These are phyloP conservation scores for Phytophthora citricola DNA, from an alignment of 352 stramenopile genomes.

Conservation along the genomic window DNA sequence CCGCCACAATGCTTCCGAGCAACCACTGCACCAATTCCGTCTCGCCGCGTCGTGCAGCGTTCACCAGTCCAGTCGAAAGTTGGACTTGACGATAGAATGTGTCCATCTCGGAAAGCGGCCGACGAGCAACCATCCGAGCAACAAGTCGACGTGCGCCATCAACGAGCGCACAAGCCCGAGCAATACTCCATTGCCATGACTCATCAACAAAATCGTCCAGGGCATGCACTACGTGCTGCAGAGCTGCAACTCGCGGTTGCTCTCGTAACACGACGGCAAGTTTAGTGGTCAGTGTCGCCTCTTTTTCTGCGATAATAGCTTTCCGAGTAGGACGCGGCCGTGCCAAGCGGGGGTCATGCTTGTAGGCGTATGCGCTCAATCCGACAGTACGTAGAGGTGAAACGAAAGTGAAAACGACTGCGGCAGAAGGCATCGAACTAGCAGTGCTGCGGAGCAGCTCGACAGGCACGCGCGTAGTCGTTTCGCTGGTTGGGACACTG, in stretches of 20 bases:
- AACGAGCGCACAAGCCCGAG: slow-evolving; percentile 29
- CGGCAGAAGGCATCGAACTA: not conserved
- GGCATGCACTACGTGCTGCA: slow-evolving; percentile 33
- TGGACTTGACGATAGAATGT: slow-evolving; percentile 38
- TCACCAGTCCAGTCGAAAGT: slow-evolving; percentile 25
- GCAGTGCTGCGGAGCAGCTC: not conserved
- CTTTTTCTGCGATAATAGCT: slow-evolving; percentile 11
- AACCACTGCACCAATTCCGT: slow-evolving; percentile 28
- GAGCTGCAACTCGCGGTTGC: slow-evolving; percentile 21
- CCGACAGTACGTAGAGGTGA: slow-evolving; percentile 4
- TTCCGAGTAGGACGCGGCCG: not conserved
- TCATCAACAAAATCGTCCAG: slow-evolving; percentile 37
- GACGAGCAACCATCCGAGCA: slow-evolving; percentile 26
- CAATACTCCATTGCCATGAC: slow-evolving; percentile 39
- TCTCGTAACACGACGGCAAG: slow-evolving; percentile 32
- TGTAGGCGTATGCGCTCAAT: not conserved
- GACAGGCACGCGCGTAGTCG: slow-evolving; percentile 13
- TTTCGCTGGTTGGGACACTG: slow-evolving; percentile 10
- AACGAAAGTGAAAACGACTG: slow-evolving; percentile 15
- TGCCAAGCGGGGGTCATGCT: slow-evolving; percentile 6
- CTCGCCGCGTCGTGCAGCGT: slow-evolving; percentile 23
- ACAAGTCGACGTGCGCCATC: slow-evolving; percentile 22
- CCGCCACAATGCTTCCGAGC: slow-evolving; percentile 19
- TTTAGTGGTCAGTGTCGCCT: slow-evolving; percentile 26
- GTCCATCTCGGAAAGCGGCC: slow-evolving; percentile 32